Conservation (phyloP, 1,284 basidiomycete species). For the Cerioporus squamosus region DNA sequence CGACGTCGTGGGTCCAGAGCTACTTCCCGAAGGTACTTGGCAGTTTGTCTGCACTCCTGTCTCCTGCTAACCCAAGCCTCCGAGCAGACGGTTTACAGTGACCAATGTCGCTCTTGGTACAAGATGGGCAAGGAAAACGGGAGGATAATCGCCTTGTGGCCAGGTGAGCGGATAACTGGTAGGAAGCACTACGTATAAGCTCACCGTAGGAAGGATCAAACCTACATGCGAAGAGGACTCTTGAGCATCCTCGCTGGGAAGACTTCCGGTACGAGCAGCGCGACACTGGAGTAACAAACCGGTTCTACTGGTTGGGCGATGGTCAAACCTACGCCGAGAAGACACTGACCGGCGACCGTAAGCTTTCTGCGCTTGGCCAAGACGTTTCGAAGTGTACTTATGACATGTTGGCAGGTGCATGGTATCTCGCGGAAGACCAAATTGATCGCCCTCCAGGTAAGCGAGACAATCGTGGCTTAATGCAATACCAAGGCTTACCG, state of each 20-base stretch:
- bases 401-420: conserved; percentile 43
- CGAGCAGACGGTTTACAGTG: conserved; percentile 66
- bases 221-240: conserved; percentile 52
- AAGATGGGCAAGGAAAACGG: conserved; percentile 64
- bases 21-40: conserved; percentile 14
- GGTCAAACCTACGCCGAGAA: conserved; percentile 26
- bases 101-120: conserved; percentile 70
- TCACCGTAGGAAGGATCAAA: conserved; percentile 48
- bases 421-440: conserved; percentile 49
- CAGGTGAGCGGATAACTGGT: conserved; percentile 44
- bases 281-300: too few species aligned
- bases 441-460: conserved; percentile 32
- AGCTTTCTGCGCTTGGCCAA: conserved; percentile 29
- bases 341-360: conserved; percentile 49
- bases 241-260: conserved; percentile 45
- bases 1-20: not conserved
- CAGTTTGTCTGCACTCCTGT: not conserved
- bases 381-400: not conserved
- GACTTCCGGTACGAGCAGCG: too few species aligned
- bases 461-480: too few species aligned
- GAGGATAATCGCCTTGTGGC: conserved; percentile 61
- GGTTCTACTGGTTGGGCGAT: too few species aligned
- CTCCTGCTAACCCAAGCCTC: not conserved
- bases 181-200: too few species aligned
- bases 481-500: too few species aligned